Evolutionary conservation across 306 rosid species (phyloP).

Genomic region (Rosa rugosa): DNA sequence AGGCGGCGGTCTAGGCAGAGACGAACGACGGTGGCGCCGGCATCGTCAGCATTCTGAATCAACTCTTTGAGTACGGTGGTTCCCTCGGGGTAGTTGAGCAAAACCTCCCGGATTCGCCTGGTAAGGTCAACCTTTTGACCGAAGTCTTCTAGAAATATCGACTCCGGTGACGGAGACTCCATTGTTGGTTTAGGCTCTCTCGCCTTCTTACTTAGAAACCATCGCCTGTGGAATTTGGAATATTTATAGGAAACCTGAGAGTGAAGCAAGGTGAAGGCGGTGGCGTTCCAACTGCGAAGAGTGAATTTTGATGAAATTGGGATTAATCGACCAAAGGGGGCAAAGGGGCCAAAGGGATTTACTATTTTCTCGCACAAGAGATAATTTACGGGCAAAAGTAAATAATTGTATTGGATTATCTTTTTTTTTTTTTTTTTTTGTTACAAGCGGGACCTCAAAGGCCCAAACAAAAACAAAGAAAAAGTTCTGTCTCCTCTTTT

Average conservation of each 20-base stretch:
- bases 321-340: not conserved
- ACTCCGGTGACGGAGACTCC: constrained; percentile 47
- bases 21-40: constrained; percentile 85
- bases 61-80: constrained; percentile 94
- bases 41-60: constrained; percentile 96
- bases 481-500: too few species aligned
- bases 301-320: not conserved
- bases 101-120: constrained; percentile 94
- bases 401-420: too few species aligned
- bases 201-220: not conserved
- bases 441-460: too few species aligned
- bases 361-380: not conserved
- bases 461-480: too few species aligned
- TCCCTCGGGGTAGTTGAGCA: constrained; percentile 93
- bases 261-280: not conserved
- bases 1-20: constrained; percentile 81
- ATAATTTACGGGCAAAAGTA: too few species aligned
- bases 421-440: too few species aligned
- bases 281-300: not conserved
- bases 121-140: constrained; percentile 98
- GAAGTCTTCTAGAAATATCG: constrained; percentile 84
- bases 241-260: not conserved
- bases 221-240: not conserved
- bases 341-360: not conserved
- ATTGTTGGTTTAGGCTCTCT: constrained; percentile 2